Evolutionary conservation across 352 stramenopile species (phyloP).

Genomic region (Halophytophthora polymorphica): DNA sequence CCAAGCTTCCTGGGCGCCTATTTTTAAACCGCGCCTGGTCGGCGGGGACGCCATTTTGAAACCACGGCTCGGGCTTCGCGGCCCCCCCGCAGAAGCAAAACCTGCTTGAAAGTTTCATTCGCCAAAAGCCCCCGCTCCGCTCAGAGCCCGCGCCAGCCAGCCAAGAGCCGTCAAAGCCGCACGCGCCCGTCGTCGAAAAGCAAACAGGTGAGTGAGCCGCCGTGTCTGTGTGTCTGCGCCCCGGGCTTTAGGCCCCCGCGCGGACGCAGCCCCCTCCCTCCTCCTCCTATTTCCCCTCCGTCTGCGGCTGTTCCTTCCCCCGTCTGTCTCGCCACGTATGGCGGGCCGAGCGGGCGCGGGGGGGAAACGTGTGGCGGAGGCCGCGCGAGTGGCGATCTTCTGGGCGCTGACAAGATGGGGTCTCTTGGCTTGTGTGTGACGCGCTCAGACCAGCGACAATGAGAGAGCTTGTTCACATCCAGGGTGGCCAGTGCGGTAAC

Average conservation of each 20-base stretch:
- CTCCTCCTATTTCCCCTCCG: too few relatives aligned
- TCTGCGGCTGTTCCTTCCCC: not conserved
- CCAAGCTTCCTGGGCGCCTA: not conserved
- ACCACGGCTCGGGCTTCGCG: slow-evolving; percentile 22
- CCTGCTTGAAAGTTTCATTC: slow-evolving; percentile 70
- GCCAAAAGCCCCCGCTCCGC: slow-evolving; percentile 80
- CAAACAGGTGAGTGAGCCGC: slow-evolving; percentile 35
- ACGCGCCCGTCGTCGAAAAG: slow-evolving; percentile 18
- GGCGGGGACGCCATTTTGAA: slow-evolving; percentile 22
- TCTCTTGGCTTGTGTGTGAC: slow-evolving; percentile 4
- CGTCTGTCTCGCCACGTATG: too few relatives aligned
- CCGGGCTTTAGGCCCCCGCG: not conserved
- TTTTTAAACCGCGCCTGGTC: slow-evolving; percentile 17
- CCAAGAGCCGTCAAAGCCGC: slow-evolving; percentile 51
- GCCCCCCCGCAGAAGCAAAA: slow-evolving; percentile 27
- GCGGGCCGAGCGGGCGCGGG: slow-evolving; percentile 3
- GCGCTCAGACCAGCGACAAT: slow-evolving; percentile 43
- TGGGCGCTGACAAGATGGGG: not conserved
- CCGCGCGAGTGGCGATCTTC: slow-evolving; percentile 20
- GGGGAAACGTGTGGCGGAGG: slow-evolving; percentile 3
- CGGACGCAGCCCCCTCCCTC: not conserved
- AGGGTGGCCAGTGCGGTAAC: slow-evolving; percentile 98
- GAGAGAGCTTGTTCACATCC: slow-evolving; percentile 98
- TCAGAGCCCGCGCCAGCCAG: slow-evolving; percentile 71
- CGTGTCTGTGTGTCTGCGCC: not conserved